Conservation (phyloP, 441 rosid species). For the Gossypium davidsonii region DNA sequence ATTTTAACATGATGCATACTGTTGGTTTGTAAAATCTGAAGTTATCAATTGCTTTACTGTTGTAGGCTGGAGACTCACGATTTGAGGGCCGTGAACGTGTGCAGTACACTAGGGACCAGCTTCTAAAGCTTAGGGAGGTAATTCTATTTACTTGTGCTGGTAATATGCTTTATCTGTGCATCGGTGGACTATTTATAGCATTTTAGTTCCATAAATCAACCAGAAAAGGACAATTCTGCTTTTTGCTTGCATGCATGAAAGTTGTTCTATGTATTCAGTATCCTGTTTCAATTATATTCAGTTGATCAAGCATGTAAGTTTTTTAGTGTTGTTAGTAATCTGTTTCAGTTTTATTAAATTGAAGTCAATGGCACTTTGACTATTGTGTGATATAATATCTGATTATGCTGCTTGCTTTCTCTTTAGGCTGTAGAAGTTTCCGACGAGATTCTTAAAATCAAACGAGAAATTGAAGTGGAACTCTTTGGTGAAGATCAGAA, state of each 20-base stretch:
- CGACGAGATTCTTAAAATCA: conserved; percentile 68
- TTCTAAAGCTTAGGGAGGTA: conserved; percentile 70
- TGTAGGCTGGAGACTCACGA: conserved; percentile 60
- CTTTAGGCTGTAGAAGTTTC: conserved; percentile 45
- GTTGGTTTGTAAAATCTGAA: too few relatives aligned
- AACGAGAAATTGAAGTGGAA: conserved; percentile 62
- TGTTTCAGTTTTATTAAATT: background rate
- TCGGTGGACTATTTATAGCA: too few relatives aligned
- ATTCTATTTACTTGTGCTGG: background rate
- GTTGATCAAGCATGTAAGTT: background rate
- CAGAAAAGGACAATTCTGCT: background rate
- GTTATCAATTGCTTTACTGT: conserved; percentile 11
- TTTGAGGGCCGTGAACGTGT: conserved; percentile 63
- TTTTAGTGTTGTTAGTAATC: background rate
- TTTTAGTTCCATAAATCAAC: background rate
- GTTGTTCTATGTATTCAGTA: background rate
- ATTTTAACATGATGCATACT: background rate
- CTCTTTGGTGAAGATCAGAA: conserved; percentile 71
- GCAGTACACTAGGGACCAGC: conserved; percentile 60
- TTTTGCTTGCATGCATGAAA: background rate
- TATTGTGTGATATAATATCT: background rate
- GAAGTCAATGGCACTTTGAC: background rate
- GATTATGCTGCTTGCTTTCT: conserved; percentile 11
- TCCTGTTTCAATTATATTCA: background rate
- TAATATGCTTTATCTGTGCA: background rate